A percentile compares a stretch with the other conserved stretches of the same genome.
These are phyloP conservation scores for Neonectria ditissima DNA, from an alignment of 2,329 filamentous ascomycete genomes.

Conservation along the genomic window DNA sequence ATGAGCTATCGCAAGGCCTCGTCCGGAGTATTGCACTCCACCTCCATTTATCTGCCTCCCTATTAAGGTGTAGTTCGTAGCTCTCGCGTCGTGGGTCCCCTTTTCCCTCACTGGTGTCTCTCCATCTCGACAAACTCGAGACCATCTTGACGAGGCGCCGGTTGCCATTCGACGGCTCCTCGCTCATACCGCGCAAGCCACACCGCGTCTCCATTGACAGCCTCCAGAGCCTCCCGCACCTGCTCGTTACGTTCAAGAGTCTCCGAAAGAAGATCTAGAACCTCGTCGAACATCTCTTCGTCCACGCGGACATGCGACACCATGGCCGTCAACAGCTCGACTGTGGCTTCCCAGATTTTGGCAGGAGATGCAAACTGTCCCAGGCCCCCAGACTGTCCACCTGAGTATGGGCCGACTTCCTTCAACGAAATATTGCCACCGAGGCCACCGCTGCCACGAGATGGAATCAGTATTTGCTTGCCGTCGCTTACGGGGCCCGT, in stretches of 20 bases:
- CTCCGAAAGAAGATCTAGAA: slow-evolving; percentile 71
- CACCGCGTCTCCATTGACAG: slow-evolving; percentile 78
- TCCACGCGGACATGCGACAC: slow-evolving; percentile 72
- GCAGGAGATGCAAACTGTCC: slow-evolving; percentile 71
- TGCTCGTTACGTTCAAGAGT: slow-evolving; percentile 58
- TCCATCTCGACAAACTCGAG: slow-evolving; percentile 52
- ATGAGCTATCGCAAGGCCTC: slow-evolving; percentile 5
- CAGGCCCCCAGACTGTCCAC: slow-evolving; percentile 51
- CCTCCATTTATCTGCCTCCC: slow-evolving; percentile 26
- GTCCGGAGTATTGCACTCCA: slow-evolving; percentile 8
- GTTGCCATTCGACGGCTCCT: slow-evolving; percentile 53
- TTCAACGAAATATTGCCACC: slow-evolving; percentile 30
- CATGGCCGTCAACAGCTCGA: slow-evolving; percentile 70
- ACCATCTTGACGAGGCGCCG: slow-evolving; percentile 58
- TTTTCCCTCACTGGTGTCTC: slow-evolving; percentile 25
- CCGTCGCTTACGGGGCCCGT: slow-evolving; percentile 32
- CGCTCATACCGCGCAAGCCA: slow-evolving; percentile 73
- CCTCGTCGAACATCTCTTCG: slow-evolving; percentile 77
- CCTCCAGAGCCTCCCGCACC: slow-evolving; percentile 69
- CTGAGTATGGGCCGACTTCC: slow-evolving; percentile 32
- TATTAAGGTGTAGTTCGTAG: slow-evolving; percentile 21
- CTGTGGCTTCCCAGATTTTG: slow-evolving; percentile 73
- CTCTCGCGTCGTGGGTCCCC: slow-evolving; percentile 13
- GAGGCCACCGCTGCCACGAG: slow-evolving; percentile 41
- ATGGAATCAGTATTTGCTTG: slow-evolving; percentile 50